These are phyloP conservation scores for Petunia secreta DNA, from an alignment of 257 asterid species.

Conservation along the genomic window DNA sequence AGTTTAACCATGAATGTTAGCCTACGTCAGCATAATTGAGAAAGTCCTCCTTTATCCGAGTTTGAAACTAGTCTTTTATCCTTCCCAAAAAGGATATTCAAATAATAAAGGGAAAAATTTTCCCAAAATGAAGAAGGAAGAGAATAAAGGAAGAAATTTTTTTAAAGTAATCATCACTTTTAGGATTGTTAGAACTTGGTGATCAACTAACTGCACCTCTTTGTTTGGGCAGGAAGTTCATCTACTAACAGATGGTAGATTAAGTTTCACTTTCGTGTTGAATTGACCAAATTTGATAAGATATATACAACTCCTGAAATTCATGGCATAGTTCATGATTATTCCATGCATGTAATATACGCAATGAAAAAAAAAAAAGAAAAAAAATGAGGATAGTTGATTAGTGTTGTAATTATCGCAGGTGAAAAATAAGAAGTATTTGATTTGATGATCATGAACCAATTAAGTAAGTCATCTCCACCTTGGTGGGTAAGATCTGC, in stretches of 20 bases:
- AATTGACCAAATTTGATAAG: neutral
- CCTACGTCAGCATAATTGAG: too few species aligned
- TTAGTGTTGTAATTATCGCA: neutral
- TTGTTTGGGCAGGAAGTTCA: slow-evolving; percentile 25
- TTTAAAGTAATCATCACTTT: neutral
- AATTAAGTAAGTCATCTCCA: too few species aligned
- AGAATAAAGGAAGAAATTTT: neutral
- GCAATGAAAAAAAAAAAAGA: too few species aligned
- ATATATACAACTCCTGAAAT: neutral
- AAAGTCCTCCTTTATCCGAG: neutral
- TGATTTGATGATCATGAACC: too few species aligned
- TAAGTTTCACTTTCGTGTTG: slow-evolving; percentile 22
- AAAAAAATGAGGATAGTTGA: neutral
- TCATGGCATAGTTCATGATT: neutral
- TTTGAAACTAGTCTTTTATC: neutral
- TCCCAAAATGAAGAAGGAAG: neutral
- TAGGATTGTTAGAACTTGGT: slow-evolving; percentile 25
- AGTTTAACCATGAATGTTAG: too few species aligned
- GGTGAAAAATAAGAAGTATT: neutral
- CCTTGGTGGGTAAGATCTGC: too few species aligned
- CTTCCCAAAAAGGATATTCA: neutral
- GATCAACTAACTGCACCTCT: slow-evolving; percentile 26
- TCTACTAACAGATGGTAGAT: slow-evolving; percentile 26
- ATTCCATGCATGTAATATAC: too few species aligned
- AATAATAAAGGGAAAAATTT: too few species aligned